Conservation (phyloP, 192 early-diverging fungal species). For the Powellomyces hirtus region DNA sequence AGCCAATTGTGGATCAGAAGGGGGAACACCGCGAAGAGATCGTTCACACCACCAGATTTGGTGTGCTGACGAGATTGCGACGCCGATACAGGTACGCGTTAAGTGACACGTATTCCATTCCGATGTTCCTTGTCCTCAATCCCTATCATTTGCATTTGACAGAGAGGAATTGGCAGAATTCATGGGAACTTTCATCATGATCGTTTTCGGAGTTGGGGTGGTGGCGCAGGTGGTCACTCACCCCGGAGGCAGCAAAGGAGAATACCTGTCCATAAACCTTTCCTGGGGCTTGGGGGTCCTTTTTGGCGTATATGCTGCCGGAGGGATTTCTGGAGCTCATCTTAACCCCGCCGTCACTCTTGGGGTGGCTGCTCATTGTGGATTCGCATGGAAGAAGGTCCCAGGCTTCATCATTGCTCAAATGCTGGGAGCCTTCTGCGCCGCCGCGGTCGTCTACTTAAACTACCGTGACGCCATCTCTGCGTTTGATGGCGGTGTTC, state of each 20-base stretch:
- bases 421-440: conserved; percentile 30
- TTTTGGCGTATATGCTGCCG: conserved; percentile 32
- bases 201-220: conserved; percentile 30
- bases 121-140: not conserved
- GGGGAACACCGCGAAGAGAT: conserved; percentile 1
- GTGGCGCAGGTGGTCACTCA: conserved; percentile 19
- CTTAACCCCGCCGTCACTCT: conserved; percentile 37
- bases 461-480: conserved; percentile 11
- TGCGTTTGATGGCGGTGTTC: conserved; percentile 17
- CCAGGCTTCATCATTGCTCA: conserved; percentile 28
- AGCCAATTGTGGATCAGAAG: not conserved
- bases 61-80: not conserved
- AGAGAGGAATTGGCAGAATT: conserved; percentile 34
- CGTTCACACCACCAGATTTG: not conserved
- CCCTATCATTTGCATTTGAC: too few relatives aligned
- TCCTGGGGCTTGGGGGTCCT: conserved; percentile 35
- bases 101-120: not conserved
- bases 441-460: conserved; percentile 25
- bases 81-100: not conserved
- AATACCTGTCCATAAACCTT: conserved; percentile 26
- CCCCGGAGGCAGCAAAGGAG: conserved; percentile 13
- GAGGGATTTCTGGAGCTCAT: conserved; percentile 35
- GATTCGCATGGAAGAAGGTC: conserved; percentile 27
- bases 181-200: conserved; percentile 36
- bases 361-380: conserved; percentile 8